phyloP scores from a whole-genome alignment of 805 yeast species.

The Ogataea salicorniae region DNA sequence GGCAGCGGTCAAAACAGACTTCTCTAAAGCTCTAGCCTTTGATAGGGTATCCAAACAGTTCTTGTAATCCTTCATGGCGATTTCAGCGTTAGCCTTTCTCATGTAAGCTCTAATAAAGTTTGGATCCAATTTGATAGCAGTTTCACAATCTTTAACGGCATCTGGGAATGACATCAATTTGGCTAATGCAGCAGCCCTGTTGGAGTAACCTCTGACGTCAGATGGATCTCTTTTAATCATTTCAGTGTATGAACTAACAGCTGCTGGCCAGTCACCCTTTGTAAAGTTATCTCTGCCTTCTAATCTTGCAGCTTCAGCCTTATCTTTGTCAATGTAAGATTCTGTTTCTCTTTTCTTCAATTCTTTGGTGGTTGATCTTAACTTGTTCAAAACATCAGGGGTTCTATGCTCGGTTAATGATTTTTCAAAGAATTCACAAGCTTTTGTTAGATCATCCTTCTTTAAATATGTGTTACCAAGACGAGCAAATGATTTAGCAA shows the following conservation, averaged over 20 bases:
- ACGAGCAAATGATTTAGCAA: constrained; percentile 92
- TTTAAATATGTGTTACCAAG: constrained; percentile 80
- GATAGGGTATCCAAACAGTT: constrained; percentile 77
- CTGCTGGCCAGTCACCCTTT: constrained; percentile 93
- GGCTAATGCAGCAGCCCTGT: constrained; percentile 95
- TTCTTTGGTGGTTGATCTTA: constrained; percentile 83
- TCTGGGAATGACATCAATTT: constrained; percentile 97
- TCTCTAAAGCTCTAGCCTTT: constrained; percentile 71
- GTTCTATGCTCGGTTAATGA: constrained; percentile 96
- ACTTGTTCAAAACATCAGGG: constrained; percentile 83
- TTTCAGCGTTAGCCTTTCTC: constrained; percentile 91
- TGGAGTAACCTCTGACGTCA: constrained; percentile 94
- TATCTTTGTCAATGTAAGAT: constrained; percentile 79
- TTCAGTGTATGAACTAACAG: constrained; percentile 91
- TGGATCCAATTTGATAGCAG: constrained; percentile 86
- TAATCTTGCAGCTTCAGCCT: constrained; percentile 93
- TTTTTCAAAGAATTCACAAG: constrained; percentile 77
- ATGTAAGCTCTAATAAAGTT: constrained; percentile 89
- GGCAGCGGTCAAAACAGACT: constrained; percentile 53
- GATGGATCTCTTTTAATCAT: constrained; percentile 96
- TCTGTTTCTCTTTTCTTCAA: constrained; percentile 72
- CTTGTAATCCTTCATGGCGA: constrained; percentile 83
- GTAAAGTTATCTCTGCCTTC: constrained; percentile 86
- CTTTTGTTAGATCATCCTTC: constrained; percentile 62
- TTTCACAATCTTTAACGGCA: constrained; percentile 86